Evolutionary conservation across 805 yeast genomes (phyloP).

Genomic region (Starmerella bacillaris): DNA sequence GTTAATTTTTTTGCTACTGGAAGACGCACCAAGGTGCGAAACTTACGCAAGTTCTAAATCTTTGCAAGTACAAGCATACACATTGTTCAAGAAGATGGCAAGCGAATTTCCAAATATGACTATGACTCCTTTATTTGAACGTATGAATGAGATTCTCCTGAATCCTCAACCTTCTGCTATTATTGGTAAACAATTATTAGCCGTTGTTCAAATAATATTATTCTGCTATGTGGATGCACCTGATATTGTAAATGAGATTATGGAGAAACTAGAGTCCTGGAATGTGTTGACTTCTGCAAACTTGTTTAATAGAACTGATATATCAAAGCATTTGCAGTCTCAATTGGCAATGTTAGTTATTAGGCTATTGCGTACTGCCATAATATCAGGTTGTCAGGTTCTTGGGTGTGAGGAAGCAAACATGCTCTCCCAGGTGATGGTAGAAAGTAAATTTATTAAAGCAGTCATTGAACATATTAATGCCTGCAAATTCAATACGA

Average conservation of each 20-base stretch:
- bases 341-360: slow-evolving; percentile 1
- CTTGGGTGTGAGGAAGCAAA: slow-evolving; percentile 1
- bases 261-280: background rate
- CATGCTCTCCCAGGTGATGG: slow-evolving; percentile 25
- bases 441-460: slow-evolving; percentile 35
- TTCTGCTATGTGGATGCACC: background rate
- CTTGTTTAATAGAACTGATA: background rate
- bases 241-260: background rate
- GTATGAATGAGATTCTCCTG: background rate
- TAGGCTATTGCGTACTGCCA: slow-evolving; percentile 5
- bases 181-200: background rate
- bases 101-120: background rate
- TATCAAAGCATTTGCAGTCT: background rate
- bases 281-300: background rate
- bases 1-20: background rate
- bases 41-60: background rate
- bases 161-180: background rate
- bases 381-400: background rate
- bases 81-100: background rate
- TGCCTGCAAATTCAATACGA: slow-evolving; percentile 28
- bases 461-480: slow-evolving; percentile 34
- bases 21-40: background rate
- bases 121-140: background rate
- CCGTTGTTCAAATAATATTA: background rate
- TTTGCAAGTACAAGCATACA: background rate